Evolutionary conservation across 352 stramenopile species (phyloP), one percentile per base, ranked within the genome.

Genomic region (Phytophthora ramorum): DNA sequence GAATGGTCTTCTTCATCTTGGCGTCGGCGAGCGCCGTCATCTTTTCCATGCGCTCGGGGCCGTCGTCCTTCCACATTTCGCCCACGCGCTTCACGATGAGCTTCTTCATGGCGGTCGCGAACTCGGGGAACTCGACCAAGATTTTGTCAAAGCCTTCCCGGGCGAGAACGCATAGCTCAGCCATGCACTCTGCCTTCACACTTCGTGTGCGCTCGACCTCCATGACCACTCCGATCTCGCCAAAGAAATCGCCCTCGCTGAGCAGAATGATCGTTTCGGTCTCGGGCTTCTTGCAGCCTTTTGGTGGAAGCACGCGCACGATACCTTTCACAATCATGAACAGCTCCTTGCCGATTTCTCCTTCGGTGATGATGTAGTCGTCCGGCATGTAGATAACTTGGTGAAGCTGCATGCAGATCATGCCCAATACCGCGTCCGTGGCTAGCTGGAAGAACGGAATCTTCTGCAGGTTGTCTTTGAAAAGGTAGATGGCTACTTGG

Each of bases 291-390:
- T 60, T 60, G 17, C 56, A 68, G 4, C 55, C 66, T 8, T 82
- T 73, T 2, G 71, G 76, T n/a, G 80, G 80, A 55, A 89, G 69
- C 20, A 89, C 76, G 0, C 76, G 71, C 4, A 91, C 78, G 34
- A 89, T 85, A 3, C 82, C 82, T 63, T 91, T 91, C 49, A 88
- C 75, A 57, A 91, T 85, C 78, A 89, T 87, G 58, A 89, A 91
- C 13, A 91, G 43, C 55, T 91, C 83, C 28, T 82, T 85, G 10
- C 80, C 80, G 46, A 88, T 89, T 38, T 91, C 82, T 3, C 78
- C 80, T 57, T 91, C 78, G 45, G 60, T 74, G 51, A 90, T 87
- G 55, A 90, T 83, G 43, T 74, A 83, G 62, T 87, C 80, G 28
- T 84, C 78, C 0, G 80, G 75, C 78, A 91, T 87, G 57, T 83